A percentile compares a stretch with the other conserved stretches of the same genome.
These are phyloP conservation scores for Leccinum imitatum DNA, from an alignment of 768 basidiomycete species.

Conservation along the genomic window DNA sequence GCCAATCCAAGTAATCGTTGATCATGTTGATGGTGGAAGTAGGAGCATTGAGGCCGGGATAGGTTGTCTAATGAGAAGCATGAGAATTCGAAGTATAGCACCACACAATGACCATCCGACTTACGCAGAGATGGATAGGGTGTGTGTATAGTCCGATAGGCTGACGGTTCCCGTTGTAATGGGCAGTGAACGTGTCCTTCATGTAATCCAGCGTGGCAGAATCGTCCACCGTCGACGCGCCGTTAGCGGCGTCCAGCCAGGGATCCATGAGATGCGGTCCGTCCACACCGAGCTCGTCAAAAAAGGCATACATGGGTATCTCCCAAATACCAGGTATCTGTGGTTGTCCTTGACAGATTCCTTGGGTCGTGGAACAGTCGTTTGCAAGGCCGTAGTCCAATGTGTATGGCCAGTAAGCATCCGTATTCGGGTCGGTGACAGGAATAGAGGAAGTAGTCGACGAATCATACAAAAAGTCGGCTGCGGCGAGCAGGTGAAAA, in stretches of 20 bases:
- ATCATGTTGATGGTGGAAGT: conserved; percentile 4
- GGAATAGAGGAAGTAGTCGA: conserved; percentile 4
- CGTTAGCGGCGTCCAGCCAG: background rate
- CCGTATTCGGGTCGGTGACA: conserved; percentile 2
- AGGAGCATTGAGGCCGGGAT: conserved; percentile 1
- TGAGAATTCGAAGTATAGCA: background rate
- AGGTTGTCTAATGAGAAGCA: background rate
- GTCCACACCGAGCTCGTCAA: background rate
- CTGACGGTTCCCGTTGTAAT: background rate
- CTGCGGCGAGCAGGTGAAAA: background rate
- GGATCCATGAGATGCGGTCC: conserved; percentile 4
- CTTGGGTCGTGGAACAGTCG: background rate
- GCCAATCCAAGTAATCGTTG: conserved; percentile 1
- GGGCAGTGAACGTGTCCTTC: background rate
- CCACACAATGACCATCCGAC: background rate
- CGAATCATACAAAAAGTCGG: background rate
- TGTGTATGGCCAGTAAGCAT: conserved; percentile 8
- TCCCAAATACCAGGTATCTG: background rate
- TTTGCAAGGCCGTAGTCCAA: conserved; percentile 8
- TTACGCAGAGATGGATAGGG: background rate
- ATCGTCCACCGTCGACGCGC: background rate
- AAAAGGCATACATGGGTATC: conserved; percentile 1
- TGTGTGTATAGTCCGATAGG: background rate
- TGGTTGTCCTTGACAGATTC: background rate
- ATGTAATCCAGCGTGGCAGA: background rate